A percentile compares a stretch with the other conserved stretches of the same genome.
Conservation (phyloP, 805 yeast genomes). For the Myxozyma mucilagina region DNA sequence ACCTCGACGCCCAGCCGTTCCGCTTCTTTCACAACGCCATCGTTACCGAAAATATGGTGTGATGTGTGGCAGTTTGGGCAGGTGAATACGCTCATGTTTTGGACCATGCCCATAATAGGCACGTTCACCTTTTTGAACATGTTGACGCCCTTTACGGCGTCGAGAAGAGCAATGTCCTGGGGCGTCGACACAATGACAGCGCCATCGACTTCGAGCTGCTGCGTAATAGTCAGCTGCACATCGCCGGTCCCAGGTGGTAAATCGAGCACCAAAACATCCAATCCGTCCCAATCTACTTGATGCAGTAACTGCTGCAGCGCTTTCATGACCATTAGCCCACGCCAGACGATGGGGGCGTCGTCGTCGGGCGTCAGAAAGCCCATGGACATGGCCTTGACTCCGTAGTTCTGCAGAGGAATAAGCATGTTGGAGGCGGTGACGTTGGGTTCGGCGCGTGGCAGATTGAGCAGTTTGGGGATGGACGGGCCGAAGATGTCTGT, state of each 20-base stretch:
- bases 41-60: constrained; percentile 71
- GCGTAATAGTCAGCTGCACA: constrained; percentile 79
- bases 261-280: constrained; percentile 73
- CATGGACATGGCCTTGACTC: constrained; percentile 85
- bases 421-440: constrained; percentile 50
- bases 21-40: constrained; percentile 57
- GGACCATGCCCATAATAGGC: constrained; percentile 74
- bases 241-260: constrained; percentile 95
- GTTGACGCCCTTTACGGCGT: constrained; percentile 75
- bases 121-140: constrained; percentile 73
- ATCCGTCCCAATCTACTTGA: constrained; percentile 70
- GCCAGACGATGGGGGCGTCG: constrained; percentile 75
- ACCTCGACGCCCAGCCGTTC: constrained; percentile 50
- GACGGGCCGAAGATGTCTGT: constrained; percentile 87
- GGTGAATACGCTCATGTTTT: constrained; percentile 75
- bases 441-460: constrained; percentile 59
- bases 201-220: constrained; percentile 72
- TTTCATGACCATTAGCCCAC: constrained; percentile 84
- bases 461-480: constrained; percentile 67
- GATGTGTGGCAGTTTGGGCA: constrained; percentile 78
- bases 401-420: constrained; percentile 69
- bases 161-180: constrained; percentile 79
- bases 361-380: constrained; percentile 71
- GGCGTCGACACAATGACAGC: constrained; percentile 84
- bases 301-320: constrained; percentile 81